Evolutionary conservation across 257 asterid genomes (phyloP).

Genomic region (Solanum neorickii): DNA sequence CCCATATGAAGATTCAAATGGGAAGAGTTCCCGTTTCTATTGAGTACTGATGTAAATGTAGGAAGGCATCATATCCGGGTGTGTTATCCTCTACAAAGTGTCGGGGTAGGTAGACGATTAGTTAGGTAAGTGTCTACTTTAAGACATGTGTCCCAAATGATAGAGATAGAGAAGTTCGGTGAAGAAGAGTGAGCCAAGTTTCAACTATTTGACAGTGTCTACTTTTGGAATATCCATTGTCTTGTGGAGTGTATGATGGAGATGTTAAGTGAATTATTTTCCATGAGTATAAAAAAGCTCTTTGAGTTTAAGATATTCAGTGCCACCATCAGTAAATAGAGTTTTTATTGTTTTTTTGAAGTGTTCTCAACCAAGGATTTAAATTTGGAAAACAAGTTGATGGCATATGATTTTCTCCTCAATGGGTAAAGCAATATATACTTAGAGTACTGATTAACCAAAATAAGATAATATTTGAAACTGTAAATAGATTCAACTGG

Average conservation of each 20-base stretch:
- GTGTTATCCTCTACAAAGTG: too few species aligned
- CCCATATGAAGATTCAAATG: too few species aligned
- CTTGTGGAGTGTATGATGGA: background rate
- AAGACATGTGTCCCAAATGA: background rate
- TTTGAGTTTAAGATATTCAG: background rate
- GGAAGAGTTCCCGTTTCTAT: too few species aligned
- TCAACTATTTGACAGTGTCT: background rate
- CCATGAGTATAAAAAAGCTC: background rate
- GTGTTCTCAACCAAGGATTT: background rate
- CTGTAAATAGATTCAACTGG: too few species aligned
- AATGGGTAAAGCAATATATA: background rate
- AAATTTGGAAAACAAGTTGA: background rate
- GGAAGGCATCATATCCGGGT: too few species aligned
- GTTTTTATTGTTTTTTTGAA: background rate
- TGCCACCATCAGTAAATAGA: background rate
- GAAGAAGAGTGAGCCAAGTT: background rate
- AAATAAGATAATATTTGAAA: background rate
- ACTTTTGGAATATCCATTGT: background rate
- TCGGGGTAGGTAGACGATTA: too few species aligned
- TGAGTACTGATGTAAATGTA: too few species aligned
- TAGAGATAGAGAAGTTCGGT: background rate
- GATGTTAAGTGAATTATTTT: background rate
- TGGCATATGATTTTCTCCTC: background rate
- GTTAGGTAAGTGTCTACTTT: background rate
- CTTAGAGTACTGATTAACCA: background rate